Percentiles rank a stretch among this genome's conserved stretches.
Conservation (phyloP, 108 stramenopile genomes). For the Schizochytrium sp. region DNA sequence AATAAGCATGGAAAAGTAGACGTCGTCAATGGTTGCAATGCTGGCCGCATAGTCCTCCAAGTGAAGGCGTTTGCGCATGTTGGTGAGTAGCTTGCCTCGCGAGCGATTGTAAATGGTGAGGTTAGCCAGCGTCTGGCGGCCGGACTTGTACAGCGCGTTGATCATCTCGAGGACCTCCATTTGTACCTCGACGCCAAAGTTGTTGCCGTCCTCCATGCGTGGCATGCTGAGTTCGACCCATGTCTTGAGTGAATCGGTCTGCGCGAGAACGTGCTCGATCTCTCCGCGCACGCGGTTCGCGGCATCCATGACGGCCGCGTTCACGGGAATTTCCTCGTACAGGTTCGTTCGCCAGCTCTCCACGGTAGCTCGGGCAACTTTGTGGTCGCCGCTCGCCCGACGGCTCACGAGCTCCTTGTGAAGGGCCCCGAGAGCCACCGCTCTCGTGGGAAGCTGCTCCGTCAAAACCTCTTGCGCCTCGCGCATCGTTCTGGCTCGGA, state of each 20-base stretch:
- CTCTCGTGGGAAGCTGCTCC: not conserved
- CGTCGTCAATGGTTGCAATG: constrained; percentile 47
- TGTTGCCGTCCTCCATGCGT: constrained; percentile 34
- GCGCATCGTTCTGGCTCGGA: not conserved
- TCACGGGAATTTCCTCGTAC: not conserved
- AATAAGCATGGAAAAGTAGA: not conserved
- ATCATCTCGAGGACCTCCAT: constrained; percentile 52
- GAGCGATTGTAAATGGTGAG: constrained; percentile 51
- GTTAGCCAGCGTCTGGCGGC: constrained; percentile 43
- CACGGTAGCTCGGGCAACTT: not conserved
- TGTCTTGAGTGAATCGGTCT: not conserved
- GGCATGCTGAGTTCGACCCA: constrained; percentile 30
- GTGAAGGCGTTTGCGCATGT: constrained; percentile 43
- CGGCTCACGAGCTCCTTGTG: not conserved
- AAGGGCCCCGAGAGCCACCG: not conserved
- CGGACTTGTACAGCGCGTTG: constrained; percentile 44
- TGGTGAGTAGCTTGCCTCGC: constrained; percentile 64
- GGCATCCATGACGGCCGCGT: not conserved
- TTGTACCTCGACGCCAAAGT: constrained; percentile 73
- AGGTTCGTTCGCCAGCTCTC: not conserved
- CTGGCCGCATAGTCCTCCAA: constrained; percentile 38
- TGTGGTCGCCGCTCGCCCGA: not conserved
- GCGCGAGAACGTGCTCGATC: not conserved
- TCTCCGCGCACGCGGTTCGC: not conserved
- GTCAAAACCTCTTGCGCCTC: not conserved